phyloP scores from a whole-genome alignment of 441 rosid genomes.

The Eruca vesicaria region DNA sequence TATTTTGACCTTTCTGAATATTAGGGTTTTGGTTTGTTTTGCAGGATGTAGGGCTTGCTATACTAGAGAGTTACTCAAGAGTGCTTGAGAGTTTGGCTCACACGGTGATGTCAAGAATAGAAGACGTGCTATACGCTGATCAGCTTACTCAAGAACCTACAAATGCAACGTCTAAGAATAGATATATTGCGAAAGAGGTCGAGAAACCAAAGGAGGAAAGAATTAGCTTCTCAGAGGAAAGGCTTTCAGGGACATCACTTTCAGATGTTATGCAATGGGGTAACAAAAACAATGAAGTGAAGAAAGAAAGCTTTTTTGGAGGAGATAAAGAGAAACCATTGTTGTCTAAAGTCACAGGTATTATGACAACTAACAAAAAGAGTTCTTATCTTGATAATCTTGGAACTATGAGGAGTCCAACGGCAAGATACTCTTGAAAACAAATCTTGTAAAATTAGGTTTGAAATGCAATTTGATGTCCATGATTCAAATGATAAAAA shows the following conservation, averaged over 20 bases:
- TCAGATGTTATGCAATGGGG: constrained; percentile 94
- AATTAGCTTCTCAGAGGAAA: constrained; percentile 26
- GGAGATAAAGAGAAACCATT: constrained; percentile 29
- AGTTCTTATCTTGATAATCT: constrained; percentile 73
- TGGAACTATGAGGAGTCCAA: constrained; percentile 80
- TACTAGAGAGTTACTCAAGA: constrained; percentile 93
- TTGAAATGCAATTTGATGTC: not conserved
- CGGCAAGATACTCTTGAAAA: constrained; percentile 59
- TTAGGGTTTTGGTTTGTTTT: not conserved
- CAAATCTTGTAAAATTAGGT: constrained; percentile 25
- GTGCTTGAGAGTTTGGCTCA: constrained; percentile 91
- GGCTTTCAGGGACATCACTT: constrained; percentile 47
- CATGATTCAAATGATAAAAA: constrained; percentile 15
- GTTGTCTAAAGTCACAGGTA: constrained; percentile 42
- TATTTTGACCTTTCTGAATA: not conserved
- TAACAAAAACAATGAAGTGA: constrained; percentile 37
- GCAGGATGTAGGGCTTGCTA: constrained; percentile 93
- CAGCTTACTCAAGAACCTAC: constrained; percentile 54
- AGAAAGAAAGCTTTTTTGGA: constrained; percentile 35
- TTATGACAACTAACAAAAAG: constrained; percentile 49
- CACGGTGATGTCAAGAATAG: constrained; percentile 77
- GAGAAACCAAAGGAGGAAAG: constrained; percentile 27
- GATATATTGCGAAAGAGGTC: constrained; percentile 1
- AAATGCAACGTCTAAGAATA: constrained; percentile 39
- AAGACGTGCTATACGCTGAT: constrained; percentile 85